Base-by-base conservation (phyloP, 2,329 filamentous ascomycete species). In the Cercospora nicotianae region DNA sequence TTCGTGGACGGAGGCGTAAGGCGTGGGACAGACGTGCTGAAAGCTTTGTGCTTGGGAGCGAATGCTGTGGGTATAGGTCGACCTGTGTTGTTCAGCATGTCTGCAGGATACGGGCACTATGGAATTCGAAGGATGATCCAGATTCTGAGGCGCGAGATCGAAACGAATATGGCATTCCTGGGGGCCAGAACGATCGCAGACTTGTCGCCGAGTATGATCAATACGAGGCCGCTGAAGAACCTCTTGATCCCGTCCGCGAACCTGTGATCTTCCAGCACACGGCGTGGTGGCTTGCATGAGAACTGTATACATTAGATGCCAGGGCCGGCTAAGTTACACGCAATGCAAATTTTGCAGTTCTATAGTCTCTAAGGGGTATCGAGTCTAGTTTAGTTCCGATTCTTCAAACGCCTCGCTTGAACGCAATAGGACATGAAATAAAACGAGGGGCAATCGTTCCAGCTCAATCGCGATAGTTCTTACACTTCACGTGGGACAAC, bases 1-100 rank as follows among this genome's bases (percentile, higher is more conserved):
- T 88, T 85, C 65, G 79, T 91, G 3, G 89, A 91, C 68, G 88
- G 89, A 0, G 89, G 89, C 0, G 83, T 91, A 26, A 82, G 83
- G 18, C 80, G 88, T n/a, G 89, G 89, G 0, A 87, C 87, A 0
- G 89, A 91, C 73, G 85, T 91, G 3, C 82, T 91, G 72, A 91
- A 91, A 77, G 88, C 87, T 0, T 72, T 91, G 16, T 89, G 87
- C 62, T 78, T 91, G 0, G 89, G 89, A 0, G 89, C 87, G 0
- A 87, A 80, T 65, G 88, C 86, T 0, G 88, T 81, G 0, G 88
- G 88, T 0, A 80, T 91, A 12, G 89, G 89, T 0, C 79, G 89
- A 18, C 86, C 86, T 0, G 85, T 88, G 55, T 70, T 90, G 55
- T 90, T 84, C 73, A 84, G 70, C 45, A 70, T 70, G 70, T 64